Percentiles rank a stretch among this genome's conserved stretches.
Evolutionary conservation across 2,329 filamentous ascomycete species (phyloP).

Genomic region (Aspergillus sp.): DNA sequence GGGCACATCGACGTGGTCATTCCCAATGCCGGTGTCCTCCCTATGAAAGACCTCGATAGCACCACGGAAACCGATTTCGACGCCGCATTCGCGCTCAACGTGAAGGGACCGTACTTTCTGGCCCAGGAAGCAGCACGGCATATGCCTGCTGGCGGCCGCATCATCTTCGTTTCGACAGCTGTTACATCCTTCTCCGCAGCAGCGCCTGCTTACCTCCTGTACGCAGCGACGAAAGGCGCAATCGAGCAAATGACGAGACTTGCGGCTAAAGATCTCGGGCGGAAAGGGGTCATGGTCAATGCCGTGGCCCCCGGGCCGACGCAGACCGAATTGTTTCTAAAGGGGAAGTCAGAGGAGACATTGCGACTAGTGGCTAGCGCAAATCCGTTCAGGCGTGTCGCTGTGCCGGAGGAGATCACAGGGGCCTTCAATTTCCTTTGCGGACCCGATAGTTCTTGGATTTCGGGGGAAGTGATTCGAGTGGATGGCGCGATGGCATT

Average conservation of each 20-base stretch:
- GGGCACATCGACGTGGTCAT: conserved; percentile 61
- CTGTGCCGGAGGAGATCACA: conserved; percentile 52
- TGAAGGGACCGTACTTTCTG: conserved; percentile 59
- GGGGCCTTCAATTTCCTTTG: conserved; percentile 47
- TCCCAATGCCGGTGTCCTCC: conserved; percentile 55
- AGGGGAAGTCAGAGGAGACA: conserved; percentile 50
- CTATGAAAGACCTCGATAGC: conserved; percentile 50
- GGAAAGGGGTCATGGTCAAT: conserved; percentile 54
- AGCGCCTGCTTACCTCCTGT: conserved; percentile 51
- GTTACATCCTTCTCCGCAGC: conserved; percentile 41
- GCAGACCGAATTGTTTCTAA: conserved; percentile 56
- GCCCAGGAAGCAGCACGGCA: conserved; percentile 49
- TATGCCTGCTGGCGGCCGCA: conserved; percentile 50
- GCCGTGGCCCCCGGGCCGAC: conserved; percentile 55
- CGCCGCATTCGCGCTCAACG: conserved; percentile 51
- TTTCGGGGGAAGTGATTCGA: conserved; percentile 49
- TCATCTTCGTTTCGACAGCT: conserved; percentile 55
- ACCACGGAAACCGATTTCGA: conserved; percentile 56
- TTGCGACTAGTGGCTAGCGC: conserved; percentile 42
- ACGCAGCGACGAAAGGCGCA: conserved; percentile 58
- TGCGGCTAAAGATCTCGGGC: conserved; percentile 56
- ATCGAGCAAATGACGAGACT: conserved; percentile 59
- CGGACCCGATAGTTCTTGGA: conserved; percentile 40
- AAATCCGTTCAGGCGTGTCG: conserved; percentile 49
- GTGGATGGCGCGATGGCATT: conserved; percentile 44